Conservation (phyloP, 345 rosid genomes). For the Hibiscus trionum region DNA sequence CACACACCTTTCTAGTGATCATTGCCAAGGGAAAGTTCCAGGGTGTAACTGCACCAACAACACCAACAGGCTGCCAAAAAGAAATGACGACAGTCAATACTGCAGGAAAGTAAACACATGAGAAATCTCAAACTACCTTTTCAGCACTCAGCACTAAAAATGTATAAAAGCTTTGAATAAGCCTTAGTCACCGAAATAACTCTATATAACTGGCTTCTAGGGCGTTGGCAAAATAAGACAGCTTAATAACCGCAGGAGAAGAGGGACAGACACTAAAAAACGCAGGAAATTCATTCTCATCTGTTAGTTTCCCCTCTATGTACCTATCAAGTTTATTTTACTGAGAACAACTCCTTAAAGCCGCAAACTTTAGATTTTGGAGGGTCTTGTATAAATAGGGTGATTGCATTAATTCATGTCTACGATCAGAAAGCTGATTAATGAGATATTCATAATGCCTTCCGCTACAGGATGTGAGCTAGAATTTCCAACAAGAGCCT, state of each 20-base stretch:
- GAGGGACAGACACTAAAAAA: neutral
- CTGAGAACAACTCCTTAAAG: neutral
- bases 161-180: neutral
- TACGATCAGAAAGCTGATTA: neutral
- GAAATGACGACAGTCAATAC: conserved; percentile 5
- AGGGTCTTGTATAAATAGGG: neutral
- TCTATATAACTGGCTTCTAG: neutral
- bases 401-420: neutral
- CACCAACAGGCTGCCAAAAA: conserved; percentile 83
- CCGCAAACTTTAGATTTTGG: neutral
- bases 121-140: neutral
- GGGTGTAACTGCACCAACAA: conserved; percentile 89
- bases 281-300: neutral
- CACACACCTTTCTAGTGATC: conserved; percentile 90
- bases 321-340: neutral
- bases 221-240: neutral
- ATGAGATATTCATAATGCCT: neutral
- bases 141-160: neutral
- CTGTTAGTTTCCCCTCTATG: neutral
- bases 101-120: neutral
- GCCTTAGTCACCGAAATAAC: neutral
- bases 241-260: neutral
- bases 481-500: neutral
- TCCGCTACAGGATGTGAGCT: neutral
- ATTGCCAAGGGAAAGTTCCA: conserved; percentile 99